Evolutionary conservation across 805 yeast species (phyloP).

Genomic region (Candida vaughaniae): DNA sequence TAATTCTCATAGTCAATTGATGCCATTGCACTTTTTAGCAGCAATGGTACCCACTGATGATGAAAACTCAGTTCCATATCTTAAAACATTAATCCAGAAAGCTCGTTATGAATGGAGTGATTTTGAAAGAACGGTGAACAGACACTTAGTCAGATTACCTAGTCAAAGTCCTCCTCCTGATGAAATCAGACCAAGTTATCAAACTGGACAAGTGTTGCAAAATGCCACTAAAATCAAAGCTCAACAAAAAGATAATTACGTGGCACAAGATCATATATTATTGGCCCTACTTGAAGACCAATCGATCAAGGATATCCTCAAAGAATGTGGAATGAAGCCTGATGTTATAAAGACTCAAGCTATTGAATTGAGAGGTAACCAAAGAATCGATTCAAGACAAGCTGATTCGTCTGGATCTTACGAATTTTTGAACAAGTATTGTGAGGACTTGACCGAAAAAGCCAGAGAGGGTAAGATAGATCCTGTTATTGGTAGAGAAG

Average conservation of each 20-base stretch:
- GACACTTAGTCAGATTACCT: constrained; percentile 78
- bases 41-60: constrained; percentile 76
- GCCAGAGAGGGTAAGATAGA: constrained; percentile 94
- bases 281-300: constrained; percentile 82
- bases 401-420: constrained; percentile 86
- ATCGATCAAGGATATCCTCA: constrained; percentile 66
- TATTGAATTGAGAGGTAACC: constrained; percentile 79
- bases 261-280: constrained; percentile 92
- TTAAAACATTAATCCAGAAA: constrained; percentile 79
- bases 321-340: constrained; percentile 64
- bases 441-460: constrained; percentile 88
- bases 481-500: constrained; percentile 98
- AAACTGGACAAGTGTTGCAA: constrained; percentile 72
- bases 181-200: constrained; percentile 70
- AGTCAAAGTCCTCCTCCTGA: constrained; percentile 88
- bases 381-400: constrained; percentile 86
- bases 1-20: constrained; percentile 76
- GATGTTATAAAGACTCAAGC: constrained; percentile 79
- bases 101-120: constrained; percentile 85
- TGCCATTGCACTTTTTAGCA: constrained; percentile 88
- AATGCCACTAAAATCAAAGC: constrained; percentile 75
- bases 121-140: constrained; percentile 78
- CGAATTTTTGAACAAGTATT: constrained; percentile 87
- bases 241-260: constrained; percentile 85
- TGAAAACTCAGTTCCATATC: constrained; percentile 48